These are phyloP conservation scores for Cyclotella distinguenda DNA, from an alignment of 108 stramenopile genomes.

Conservation along the genomic window DNA sequence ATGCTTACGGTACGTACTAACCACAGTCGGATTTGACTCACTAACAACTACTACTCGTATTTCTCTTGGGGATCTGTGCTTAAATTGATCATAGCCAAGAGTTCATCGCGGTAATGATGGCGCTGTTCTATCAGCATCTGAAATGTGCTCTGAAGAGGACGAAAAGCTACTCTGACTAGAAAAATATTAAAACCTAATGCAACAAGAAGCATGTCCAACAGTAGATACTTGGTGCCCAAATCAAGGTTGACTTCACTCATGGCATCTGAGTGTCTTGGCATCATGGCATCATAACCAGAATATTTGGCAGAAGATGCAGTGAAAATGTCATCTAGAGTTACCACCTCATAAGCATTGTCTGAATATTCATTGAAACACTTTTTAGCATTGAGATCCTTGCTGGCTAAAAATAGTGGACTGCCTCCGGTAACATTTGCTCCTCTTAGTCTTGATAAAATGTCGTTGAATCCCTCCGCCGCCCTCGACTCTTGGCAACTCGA, in stretches of 20 bases:
- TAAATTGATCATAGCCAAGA: not conserved
- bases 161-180: not conserved
- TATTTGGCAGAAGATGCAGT: not conserved
- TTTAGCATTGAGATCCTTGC: constrained; percentile 4
- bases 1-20: too few relatives aligned
- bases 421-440: not conserved
- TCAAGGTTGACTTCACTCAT: not conserved
- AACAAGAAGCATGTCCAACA: not conserved
- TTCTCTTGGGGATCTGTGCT: not conserved
- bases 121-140: not conserved
- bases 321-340: not conserved
- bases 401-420: not conserved
- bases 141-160: not conserved
- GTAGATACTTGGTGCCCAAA: not conserved
- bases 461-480: not conserved
- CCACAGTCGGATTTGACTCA: too few relatives aligned
- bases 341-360: not conserved
- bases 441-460: not conserved
- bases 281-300: not conserved
- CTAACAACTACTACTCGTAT: not conserved
- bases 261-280: not conserved
- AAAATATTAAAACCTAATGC: not conserved
- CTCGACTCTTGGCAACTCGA: not conserved
- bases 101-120: not conserved
- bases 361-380: not conserved